Evolutionary conservation across 352 stramenopile species (phyloP).

Genomic region (Phytophthora ohioensis): DNA sequence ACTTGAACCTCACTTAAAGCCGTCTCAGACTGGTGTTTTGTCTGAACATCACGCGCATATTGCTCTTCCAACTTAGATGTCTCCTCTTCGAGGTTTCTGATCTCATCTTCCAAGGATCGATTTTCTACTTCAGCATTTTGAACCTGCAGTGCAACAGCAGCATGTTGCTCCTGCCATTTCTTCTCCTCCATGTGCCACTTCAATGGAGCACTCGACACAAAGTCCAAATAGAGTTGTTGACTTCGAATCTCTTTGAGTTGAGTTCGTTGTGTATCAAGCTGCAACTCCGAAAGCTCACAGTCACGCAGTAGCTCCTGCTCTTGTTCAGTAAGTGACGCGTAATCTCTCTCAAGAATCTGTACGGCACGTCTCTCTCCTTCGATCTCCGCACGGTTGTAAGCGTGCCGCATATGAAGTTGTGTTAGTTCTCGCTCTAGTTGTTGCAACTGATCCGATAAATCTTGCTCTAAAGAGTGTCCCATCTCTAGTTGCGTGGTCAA

Average conservation of each 20-base stretch:
- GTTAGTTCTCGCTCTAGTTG: slow-evolving; percentile 52
- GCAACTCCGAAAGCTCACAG: slow-evolving; percentile 47
- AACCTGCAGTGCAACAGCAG: slow-evolving; percentile 36
- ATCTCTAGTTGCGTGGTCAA: slow-evolving; percentile 48
- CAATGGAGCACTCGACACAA: slow-evolving; percentile 60
- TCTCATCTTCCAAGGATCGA: slow-evolving; percentile 48
- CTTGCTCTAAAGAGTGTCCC: slow-evolving; percentile 53
- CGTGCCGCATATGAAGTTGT: slow-evolving; percentile 42
- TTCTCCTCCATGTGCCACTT: slow-evolving; percentile 74
- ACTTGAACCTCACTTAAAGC: slow-evolving; percentile 34
- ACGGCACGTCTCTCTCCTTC: slow-evolving; percentile 51
- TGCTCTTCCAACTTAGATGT: slow-evolving; percentile 48
- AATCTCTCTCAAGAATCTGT: slow-evolving; percentile 58
- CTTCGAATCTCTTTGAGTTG: slow-evolving; percentile 55
- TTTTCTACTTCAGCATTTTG: slow-evolving; percentile 54
- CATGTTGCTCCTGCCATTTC: slow-evolving; percentile 62
- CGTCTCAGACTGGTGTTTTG: slow-evolving; percentile 21
- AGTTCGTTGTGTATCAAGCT: slow-evolving; percentile 52
- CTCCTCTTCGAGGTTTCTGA: slow-evolving; percentile 48
- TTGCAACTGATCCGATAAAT: slow-evolving; percentile 44
- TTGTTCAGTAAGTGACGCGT: slow-evolving; percentile 50
- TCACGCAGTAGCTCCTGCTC: slow-evolving; percentile 55
- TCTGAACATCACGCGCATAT: slow-evolving; percentile 43
- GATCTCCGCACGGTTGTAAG: slow-evolving; percentile 48
- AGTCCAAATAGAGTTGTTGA: slow-evolving; percentile 66